phyloP scores from a whole-genome alignment of 768 basidiomycete genomes.

The Tulasnella sp. region DNA sequence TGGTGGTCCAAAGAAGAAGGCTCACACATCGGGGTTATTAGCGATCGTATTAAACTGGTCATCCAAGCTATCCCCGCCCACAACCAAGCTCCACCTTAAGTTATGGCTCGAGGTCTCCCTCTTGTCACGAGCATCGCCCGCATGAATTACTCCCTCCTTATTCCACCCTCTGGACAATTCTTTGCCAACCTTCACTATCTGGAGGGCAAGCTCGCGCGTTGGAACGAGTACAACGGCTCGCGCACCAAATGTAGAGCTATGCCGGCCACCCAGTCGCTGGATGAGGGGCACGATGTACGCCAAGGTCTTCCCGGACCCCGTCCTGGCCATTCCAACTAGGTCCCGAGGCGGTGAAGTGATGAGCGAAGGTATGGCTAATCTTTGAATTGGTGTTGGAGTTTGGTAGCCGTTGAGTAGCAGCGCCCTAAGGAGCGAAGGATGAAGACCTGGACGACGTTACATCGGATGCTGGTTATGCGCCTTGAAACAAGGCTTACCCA shows the following conservation, averaged over 20 bases:
- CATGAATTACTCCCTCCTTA: conserved; percentile 57
- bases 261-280: conserved; percentile 76
- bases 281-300: conserved; percentile 93
- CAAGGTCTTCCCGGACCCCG: conserved; percentile 95
- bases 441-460: conserved; percentile 54
- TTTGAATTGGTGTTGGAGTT: conserved; percentile 94
- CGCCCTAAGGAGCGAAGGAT: conserved; percentile 76
- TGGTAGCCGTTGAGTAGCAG: conserved; percentile 90
- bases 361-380: conserved; percentile 79
- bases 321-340: conserved; percentile 96
- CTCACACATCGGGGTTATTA: conserved; percentile 91
- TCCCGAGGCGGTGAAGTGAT: conserved; percentile 81
- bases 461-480: not conserved
- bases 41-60: conserved; percentile 96
- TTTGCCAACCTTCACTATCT: conserved; percentile 92
- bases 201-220: conserved; percentile 88
- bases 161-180: conserved; percentile 83
- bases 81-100: conserved; percentile 87
- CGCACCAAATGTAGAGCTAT: conserved; percentile 74
- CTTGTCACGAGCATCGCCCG: conserved; percentile 56
- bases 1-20: conserved; percentile 29
- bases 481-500: conserved; percentile 57
- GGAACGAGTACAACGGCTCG: conserved; percentile 87
- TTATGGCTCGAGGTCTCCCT: conserved; percentile 50
- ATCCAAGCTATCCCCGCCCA: conserved; percentile 92